Base-by-base conservation (phyloP, 208 protist genomes). In the Trypanosoma mega region DNA sequence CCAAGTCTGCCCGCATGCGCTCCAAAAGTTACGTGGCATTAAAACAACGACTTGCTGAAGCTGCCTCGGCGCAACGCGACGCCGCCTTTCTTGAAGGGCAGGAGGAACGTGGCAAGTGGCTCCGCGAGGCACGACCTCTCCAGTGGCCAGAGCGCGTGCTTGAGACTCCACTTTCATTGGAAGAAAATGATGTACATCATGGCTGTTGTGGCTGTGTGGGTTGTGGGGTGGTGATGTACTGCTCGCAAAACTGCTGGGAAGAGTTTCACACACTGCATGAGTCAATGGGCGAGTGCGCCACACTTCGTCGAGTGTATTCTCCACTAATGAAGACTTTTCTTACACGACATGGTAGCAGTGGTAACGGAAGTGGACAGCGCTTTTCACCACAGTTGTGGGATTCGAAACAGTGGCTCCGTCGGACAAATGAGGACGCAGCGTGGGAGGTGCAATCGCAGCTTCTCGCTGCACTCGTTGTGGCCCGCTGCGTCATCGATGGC, bases 201-300 rank as follows among this genome's bases (percentile, higher is more conserved):
- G 74, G 65, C 8, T 51, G 74, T 7, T 74, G 66, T 61, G 80
- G 82, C 37, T 90, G 82, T 54, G 26, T 53, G 23, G 67, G 78
- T 36, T 90, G 82, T 43, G 78, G 82, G 8, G 76, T 90, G 16
- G 45, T 81, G 29, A 68, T 72, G 43, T 90, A 80, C 76, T 90
- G 82, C 68, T 83, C 78, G 16, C 43, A 60, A 24, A 8, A 27
- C 3, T 90, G 82, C 54, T 84, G 72, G 78, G 48, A 30, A 11
- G 67, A 60, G 14, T 55, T 71, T 41, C 68, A 74, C 37, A 24
- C 27, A 7, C 47, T 57, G 49, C 82, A 90, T 49, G 55, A 57
- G 31, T 39, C 36, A 2, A 74, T 67, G 11, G 78, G 82, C 49
- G 78, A 79, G 58, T 90, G 82, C 37, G 54, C 53, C 14, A 62